Conservation (phyloP, 2,329 filamentous ascomycete genomes). For the Verruconis gallopava region DNA sequence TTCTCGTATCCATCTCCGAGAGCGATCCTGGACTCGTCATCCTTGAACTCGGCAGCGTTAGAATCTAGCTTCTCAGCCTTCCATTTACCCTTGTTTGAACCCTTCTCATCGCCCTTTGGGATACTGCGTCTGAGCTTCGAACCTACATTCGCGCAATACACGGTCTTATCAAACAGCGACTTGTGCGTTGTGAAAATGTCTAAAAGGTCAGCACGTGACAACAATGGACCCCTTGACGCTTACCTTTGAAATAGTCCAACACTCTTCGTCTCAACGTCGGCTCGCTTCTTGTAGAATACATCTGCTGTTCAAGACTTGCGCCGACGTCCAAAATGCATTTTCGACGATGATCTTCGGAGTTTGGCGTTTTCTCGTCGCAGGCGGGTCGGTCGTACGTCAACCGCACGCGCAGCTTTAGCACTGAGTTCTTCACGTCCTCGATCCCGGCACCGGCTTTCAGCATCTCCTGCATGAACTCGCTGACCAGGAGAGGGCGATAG, state of each 20-base stretch:
- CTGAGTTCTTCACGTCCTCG: not conserved
- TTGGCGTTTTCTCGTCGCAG: not conserved
- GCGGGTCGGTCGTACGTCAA: not conserved
- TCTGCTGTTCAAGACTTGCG: not conserved
- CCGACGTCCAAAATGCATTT: not conserved
- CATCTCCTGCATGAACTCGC: not conserved
- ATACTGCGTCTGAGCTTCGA: not conserved
- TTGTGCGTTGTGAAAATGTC: not conserved
- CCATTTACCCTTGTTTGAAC: not conserved
- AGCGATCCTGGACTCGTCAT: not conserved
- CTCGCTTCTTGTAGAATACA: not conserved
- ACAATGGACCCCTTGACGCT: not conserved
- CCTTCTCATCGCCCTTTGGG: not conserved
- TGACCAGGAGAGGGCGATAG: not conserved
- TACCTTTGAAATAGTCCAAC: not conserved
- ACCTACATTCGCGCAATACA: not conserved
- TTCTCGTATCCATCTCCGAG: not conserved
- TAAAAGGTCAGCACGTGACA: not conserved
- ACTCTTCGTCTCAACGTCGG: not conserved
- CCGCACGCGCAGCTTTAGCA: not conserved
- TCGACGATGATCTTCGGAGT: not conserved
- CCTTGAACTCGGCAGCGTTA: not conserved
- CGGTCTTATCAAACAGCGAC: not conserved
- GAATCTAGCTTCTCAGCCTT: not conserved
- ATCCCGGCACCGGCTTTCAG: not conserved